Evolutionary conservation across 495 filamentous ascomycete genomes (phyloP).

Genomic region (Haplographium delicatum): DNA sequence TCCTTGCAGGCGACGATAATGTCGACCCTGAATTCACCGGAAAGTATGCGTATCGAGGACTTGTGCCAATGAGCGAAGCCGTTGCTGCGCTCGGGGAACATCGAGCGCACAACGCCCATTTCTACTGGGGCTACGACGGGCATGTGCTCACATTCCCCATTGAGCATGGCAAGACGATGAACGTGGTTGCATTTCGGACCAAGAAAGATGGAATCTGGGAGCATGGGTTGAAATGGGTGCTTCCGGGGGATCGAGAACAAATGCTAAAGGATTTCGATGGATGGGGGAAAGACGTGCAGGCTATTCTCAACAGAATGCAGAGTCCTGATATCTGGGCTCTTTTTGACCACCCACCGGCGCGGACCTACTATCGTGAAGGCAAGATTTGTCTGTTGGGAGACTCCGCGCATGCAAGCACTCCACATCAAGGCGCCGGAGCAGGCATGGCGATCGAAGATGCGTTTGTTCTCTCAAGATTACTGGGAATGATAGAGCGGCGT

Average conservation of each 20-base stretch:
- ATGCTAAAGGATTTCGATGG: constrained; percentile 46
- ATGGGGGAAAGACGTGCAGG: constrained; percentile 45
- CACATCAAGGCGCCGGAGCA: constrained; percentile 63
- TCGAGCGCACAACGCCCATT: constrained; percentile 38
- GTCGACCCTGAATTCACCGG: constrained; percentile 39
- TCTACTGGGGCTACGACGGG: constrained; percentile 51
- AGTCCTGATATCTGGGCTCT: constrained; percentile 52
- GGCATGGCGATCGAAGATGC: constrained; percentile 65
- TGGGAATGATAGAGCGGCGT: constrained; percentile 37
- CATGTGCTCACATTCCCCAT: constrained; percentile 62
- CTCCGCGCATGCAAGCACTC: constrained; percentile 62
- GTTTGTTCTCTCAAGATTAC: constrained; percentile 47
- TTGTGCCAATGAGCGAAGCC: constrained; percentile 52
- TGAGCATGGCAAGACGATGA: constrained; percentile 34
- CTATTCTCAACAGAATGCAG: constrained; percentile 22
- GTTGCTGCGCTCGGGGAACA: constrained; percentile 44
- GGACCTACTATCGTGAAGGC: constrained; percentile 49
- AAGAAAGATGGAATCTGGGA: constrained; percentile 26
- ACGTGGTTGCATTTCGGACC: constrained; percentile 22
- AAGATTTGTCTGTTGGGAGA: constrained; percentile 57
- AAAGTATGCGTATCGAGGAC: constrained; percentile 45
- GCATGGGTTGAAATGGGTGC: constrained; percentile 48
- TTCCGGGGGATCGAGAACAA: constrained; percentile 36
- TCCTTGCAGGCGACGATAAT: constrained; percentile 24
- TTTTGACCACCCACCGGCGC: constrained; percentile 51